A percentile compares a stretch with the other conserved stretches of the same genome.
Conservation (phyloP, 192 early-diverging fungal genomes). For the Podochytrium sp. region DNA sequence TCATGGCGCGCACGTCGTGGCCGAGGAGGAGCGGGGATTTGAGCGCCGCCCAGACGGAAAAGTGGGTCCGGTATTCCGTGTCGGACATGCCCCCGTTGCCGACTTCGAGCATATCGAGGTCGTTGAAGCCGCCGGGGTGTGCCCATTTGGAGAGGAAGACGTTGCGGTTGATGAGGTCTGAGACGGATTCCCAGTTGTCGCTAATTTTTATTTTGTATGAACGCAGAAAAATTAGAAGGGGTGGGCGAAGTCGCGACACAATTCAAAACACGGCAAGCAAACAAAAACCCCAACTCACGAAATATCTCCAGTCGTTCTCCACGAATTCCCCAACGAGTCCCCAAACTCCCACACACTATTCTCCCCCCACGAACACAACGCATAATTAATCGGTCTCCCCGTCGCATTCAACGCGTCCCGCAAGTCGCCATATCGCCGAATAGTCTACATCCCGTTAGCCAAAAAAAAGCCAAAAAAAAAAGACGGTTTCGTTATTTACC, state of each 20-base stretch:
- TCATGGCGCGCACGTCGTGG: conserved; percentile 50
- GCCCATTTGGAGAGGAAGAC: not conserved
- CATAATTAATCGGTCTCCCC: conserved; percentile 51
- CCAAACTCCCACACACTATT: conserved; percentile 50
- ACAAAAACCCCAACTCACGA: conserved; percentile 1
- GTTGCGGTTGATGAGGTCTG: conserved; percentile 41
- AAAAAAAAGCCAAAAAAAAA: not conserved
- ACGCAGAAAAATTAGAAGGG: not conserved
- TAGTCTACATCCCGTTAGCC: conserved; percentile 16
- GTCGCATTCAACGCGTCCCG: conserved; percentile 51
- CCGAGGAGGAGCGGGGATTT: conserved; percentile 65
- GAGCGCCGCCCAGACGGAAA: conserved; percentile 60
- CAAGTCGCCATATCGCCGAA: conserved; percentile 37
- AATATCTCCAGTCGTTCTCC: conserved; percentile 41
- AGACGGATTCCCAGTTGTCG: conserved; percentile 22
- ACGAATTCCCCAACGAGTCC: conserved; percentile 43
- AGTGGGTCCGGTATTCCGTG: conserved; percentile 55
- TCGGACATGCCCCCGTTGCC: conserved; percentile 55
- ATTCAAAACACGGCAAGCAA: too few species aligned
- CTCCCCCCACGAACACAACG: conserved; percentile 56
- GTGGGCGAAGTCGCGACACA: not conserved
- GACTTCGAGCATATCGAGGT: conserved; percentile 62
- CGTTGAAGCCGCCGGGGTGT: conserved; percentile 52
- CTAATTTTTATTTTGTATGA: not conserved
- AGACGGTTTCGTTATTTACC: not conserved